Evolutionary conservation across 495 filamentous ascomycete species (phyloP).

Genomic region (Penicillium pancosmium): DNA sequence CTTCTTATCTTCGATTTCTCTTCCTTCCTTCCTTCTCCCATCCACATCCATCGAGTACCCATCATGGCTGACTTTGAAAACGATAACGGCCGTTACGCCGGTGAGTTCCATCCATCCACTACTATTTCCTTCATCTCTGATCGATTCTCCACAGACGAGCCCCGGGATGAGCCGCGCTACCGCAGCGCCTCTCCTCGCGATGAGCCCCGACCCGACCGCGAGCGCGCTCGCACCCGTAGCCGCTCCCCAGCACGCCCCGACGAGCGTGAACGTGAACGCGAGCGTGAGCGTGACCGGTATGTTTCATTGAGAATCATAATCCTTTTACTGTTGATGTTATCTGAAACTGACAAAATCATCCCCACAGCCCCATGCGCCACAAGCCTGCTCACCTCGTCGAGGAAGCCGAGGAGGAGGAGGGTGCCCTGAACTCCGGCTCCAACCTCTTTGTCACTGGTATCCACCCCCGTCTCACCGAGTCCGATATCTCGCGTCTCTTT

Average conservation of each 20-base stretch:
- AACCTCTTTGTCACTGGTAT: constrained; percentile 99
- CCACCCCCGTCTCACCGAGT: constrained; percentile 88
- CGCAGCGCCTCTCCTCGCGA: constrained; percentile 93
- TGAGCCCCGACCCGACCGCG: constrained; percentile 68
- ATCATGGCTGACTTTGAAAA: constrained; percentile 76
- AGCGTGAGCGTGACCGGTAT: constrained; percentile 58
- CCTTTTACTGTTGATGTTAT: neutral
- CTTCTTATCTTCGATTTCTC: constrained; percentile 32
- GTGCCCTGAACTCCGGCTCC: constrained; percentile 85
- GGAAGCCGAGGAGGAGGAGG: constrained; percentile 71
- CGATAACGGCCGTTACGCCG: constrained; percentile 83
- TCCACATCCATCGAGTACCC: constrained; percentile 21
- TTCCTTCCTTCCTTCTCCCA: constrained; percentile 23
- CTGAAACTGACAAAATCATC: neutral
- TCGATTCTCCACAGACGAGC: constrained; percentile 61
- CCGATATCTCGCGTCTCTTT: constrained; percentile 90
- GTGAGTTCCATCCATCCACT: constrained; percentile 53
- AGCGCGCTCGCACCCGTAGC: constrained; percentile 77
- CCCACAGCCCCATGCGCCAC: neutral
- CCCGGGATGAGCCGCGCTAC: constrained; percentile 75
- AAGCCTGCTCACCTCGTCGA: constrained; percentile 37
- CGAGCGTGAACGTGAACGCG: constrained; percentile 27
- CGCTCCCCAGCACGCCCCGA: constrained; percentile 71
- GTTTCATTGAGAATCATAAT: constrained; percentile 24
- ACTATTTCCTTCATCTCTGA: neutral